Base-by-base conservation (phyloP, 805 yeast species). In the Lipomyces orientalis region DNA sequence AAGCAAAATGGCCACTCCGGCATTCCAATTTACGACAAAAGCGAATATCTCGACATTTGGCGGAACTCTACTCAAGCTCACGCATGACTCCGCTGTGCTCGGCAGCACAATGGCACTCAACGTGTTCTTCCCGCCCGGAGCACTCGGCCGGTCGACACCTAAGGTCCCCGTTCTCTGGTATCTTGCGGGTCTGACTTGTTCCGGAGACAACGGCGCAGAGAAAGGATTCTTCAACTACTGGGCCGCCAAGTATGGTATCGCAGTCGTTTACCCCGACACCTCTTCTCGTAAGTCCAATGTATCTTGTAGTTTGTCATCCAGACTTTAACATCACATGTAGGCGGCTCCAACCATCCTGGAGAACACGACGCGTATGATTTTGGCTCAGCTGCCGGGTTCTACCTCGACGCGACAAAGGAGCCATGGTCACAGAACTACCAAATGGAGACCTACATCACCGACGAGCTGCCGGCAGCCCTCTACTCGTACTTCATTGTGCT, bases 331-430 rank as follows among this genome's bases (percentile, higher is more conserved):
- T 12, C 29, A n/a, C 19, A 9, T 5, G 10, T 33, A 65, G 69
- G 69, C 72, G 97, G 96, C 16, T 87, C 89, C 14, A 83, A 82
- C 60, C 82, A 89, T 67, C 87, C 85, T 39, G 96, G 97, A n/a
- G 95, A 90, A 76, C 87, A 88, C 74, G 96, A 90, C 67, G 78
- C 86, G 19, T 95, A 90, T 87, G 97, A 93, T 77, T 91, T 94
- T 76, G 99, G 99, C 31, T 83, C 93, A 1, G 97, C 97, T 54
- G 99, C 99, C 43, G 97, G 98, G 0, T 95, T 94, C 81, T 94
- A 95, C 76, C 85, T 95, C 61, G 89, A 95, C 79, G 91, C 98
- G 12, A 88, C 91, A 12, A 81, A 84, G 66, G 87, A 83, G 51
- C 92, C 92, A 33, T 94, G 89, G 89, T 77, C 78, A 60, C 79